Conservation (phyloP, 2,329 filamentous ascomycete genomes). For the Exophiala sp. region DNA sequence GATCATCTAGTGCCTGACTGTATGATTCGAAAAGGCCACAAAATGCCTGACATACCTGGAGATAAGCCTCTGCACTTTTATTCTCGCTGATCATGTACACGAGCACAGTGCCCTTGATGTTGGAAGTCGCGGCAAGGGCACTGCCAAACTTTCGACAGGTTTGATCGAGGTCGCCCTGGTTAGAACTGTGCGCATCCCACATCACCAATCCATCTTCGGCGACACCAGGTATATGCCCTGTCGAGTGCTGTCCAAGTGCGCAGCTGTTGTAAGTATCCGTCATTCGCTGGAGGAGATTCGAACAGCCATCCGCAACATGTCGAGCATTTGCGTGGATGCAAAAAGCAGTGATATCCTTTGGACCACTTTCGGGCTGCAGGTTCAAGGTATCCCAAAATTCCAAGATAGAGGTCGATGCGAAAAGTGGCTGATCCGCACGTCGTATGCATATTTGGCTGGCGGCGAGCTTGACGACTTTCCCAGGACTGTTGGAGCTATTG, state of each 20-base stretch:
- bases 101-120: slow-evolving; percentile 43
- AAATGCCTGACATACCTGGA: slow-evolving; percentile 53
- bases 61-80: slow-evolving; percentile 37
- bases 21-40: slow-evolving; percentile 53
- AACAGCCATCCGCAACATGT: slow-evolving; percentile 42
- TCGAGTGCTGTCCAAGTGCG: slow-evolving; percentile 49
- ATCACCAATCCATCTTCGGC: slow-evolving; percentile 36
- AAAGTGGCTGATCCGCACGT: slow-evolving; percentile 48
- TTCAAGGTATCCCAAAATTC: slow-evolving; percentile 58
- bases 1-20: slow-evolving; percentile 26
- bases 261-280: slow-evolving; percentile 52
- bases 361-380: slow-evolving; percentile 50
- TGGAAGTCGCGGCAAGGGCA: slow-evolving; percentile 34
- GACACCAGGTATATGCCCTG: slow-evolving; percentile 39
- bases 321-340: slow-evolving; percentile 50
- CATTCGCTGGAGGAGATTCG: slow-evolving; percentile 49
- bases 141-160: slow-evolving; percentile 36
- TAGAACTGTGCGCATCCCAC: slow-evolving; percentile 33
- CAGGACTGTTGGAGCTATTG: slow-evolving; percentile 30
- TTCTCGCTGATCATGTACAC: slow-evolving; percentile 54
- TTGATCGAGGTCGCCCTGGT: slow-evolving; percentile 32
- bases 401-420: slow-evolving; percentile 51
- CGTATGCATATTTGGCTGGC: slow-evolving; percentile 51
- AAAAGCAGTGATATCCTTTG: slow-evolving; percentile 54
- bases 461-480: slow-evolving; percentile 37